Percentiles rank a stretch among this genome's conserved stretches.
Conservation (phyloP, 306 rosid genomes). For the Corylus americana region DNA sequence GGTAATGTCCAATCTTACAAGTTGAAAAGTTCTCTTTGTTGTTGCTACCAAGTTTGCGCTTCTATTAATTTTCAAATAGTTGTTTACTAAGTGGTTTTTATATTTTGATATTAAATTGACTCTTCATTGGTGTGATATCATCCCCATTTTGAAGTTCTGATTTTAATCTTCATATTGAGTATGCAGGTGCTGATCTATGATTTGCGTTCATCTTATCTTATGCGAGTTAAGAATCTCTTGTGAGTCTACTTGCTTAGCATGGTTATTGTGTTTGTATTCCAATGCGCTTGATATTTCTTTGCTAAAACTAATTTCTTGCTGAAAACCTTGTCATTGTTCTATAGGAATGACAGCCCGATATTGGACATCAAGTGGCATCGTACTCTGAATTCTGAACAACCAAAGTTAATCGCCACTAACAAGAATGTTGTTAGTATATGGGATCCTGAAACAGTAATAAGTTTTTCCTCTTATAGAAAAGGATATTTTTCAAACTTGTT, state of each 20-base stretch:
- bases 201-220: slow-evolving; percentile 76
- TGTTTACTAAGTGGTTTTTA: not conserved
- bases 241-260: slow-evolving; percentile 45
- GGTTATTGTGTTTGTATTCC: not conserved
- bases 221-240: slow-evolving; percentile 82
- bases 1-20: not conserved
- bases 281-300: not conserved
- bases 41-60: not conserved
- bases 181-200: slow-evolving; percentile 90
- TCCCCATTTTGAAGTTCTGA: not conserved
- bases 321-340: slow-evolving; percentile 26
- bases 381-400: slow-evolving; percentile 66
- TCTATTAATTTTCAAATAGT: not conserved
- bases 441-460: slow-evolving; percentile 79
- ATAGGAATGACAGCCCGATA: slow-evolving; percentile 89
- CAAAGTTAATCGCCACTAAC: slow-evolving; percentile 79
- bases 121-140: not conserved
- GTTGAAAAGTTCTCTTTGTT: not conserved
- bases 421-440: slow-evolving; percentile 83
- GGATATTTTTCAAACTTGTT: not conserved
- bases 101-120: not conserved
- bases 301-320: slow-evolving; percentile 5
- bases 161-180: slow-evolving; percentile 7
- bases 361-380: slow-evolving; percentile 95
- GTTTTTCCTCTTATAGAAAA: slow-evolving; percentile 17